Percentiles rank a stretch among this genome's conserved stretches.
Conservation (phyloP, 257 asterid genomes). For the Salvia splendens region DNA sequence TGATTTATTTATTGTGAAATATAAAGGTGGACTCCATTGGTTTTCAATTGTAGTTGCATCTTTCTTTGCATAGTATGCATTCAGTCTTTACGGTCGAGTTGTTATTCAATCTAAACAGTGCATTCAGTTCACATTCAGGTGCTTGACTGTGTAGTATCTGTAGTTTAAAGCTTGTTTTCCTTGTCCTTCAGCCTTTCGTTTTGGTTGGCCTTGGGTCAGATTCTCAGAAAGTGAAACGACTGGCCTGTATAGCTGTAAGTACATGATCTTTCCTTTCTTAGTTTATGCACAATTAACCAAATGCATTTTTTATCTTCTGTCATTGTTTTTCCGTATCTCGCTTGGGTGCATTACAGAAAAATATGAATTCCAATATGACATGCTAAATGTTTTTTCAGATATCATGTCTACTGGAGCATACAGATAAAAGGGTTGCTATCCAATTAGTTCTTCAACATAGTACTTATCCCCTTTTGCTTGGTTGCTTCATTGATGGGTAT, state of each 20-base stretch:
- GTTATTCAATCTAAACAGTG: constrained; percentile 8
- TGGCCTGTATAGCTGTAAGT: constrained; percentile 79
- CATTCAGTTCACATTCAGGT: background rate
- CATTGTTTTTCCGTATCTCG: background rate
- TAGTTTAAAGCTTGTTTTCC: constrained; percentile 28
- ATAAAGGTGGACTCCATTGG: background rate
- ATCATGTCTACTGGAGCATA: constrained; percentile 62
- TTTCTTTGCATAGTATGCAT: background rate
- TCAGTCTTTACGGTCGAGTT: constrained; percentile 20
- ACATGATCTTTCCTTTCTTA: constrained; percentile 19
- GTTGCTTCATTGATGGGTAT: constrained; percentile 88
- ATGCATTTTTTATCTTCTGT: background rate
- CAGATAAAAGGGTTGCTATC: constrained; percentile 55
- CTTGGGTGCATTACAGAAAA: constrained; percentile 1
- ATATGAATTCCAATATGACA: constrained; percentile 22
- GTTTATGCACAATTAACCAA: background rate
- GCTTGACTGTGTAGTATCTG: constrained; percentile 3
- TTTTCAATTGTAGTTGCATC: background rate
- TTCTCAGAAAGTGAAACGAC: constrained; percentile 75
- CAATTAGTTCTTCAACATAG: constrained; percentile 55
- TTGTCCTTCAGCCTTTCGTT: constrained; percentile 66
- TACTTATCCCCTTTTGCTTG: constrained; percentile 73
- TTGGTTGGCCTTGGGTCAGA: constrained; percentile 80
- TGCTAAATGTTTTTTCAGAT: constrained; percentile 51
- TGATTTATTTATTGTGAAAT: constrained; percentile 7